Evolutionary conservation across 148 eudicot genomes (phyloP), one percentile per base, ranked within the genome.

Genomic region (Nyssa sinensis): DNA sequence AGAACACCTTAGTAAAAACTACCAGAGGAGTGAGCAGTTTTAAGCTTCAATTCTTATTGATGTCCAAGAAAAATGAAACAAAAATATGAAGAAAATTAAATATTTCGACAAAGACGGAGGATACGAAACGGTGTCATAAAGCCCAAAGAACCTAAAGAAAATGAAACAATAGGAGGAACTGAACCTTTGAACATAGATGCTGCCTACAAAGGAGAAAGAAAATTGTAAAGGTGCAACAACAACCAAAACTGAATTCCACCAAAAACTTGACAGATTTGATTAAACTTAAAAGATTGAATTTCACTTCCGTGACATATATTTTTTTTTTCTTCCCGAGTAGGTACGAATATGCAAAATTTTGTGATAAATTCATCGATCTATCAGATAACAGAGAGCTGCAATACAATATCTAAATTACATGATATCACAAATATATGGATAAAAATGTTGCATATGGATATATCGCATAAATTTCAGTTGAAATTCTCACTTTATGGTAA

Each of bases 111-210:
- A 66, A 65, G 39, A 76, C 53, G 71, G 64, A 89, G 98, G 98
- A 95, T 92, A 95, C 98, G 72, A 39, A 92, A 95, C 64, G 96
- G 94, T 66, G 98, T 95, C 98, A 95, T 92, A 85, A 95, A 95
- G 75, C 98, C 98, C 78, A 95, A 76, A 13, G 98, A 95, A 76
- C 98, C 98, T 79, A 95, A 78, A 64, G 97, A 86, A 74, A 92
- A 92, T 67, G 98, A 93, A 68, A 95, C 94, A 28, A 95, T 71
- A 3, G 96, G 98, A 76, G 98, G 98, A 78, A 90, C 92, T 21
- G 98, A 96, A 57, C 98, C 98, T 84, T 95, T 95, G 84, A 95
- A 95, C 88, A 89, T 79, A 8, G 98, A 93, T 34, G 99, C 99
- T 63, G 98, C 97, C 99, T 95, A 90, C 85, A 84, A 70, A 77